Evolutionary conservation across 2,329 filamentous ascomycete genomes (phyloP).

Genomic region (Penicillium brasilianum): DNA sequence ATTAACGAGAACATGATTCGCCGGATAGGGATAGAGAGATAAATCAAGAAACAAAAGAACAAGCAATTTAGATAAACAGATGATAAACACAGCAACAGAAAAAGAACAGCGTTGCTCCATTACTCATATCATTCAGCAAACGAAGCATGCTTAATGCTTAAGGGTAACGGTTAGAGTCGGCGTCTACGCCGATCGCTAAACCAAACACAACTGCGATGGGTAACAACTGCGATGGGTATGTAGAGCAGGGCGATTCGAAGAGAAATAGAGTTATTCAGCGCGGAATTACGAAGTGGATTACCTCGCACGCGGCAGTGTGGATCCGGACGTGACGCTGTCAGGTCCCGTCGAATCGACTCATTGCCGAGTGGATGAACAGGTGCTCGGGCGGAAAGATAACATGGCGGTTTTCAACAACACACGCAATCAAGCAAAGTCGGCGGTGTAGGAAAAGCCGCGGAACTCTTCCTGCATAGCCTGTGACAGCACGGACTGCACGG

Average conservation of each 20-base stretch:
- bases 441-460: slow-evolving; percentile 96
- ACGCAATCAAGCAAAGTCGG: slow-evolving; percentile 73
- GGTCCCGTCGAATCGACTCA: slow-evolving; percentile 15
- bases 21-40: neutral
- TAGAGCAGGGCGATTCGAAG: slow-evolving; percentile 30
- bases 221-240: slow-evolving; percentile 34
- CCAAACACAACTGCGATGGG: slow-evolving; percentile 31
- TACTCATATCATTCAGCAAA: slow-evolving; percentile 30
- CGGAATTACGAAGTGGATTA: slow-evolving; percentile 16
- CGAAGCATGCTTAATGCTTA: slow-evolving; percentile 26
- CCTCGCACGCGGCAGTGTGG: slow-evolving; percentile 15
- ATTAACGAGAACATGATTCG: slow-evolving; percentile 13
- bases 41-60: slow-evolving; percentile 12
- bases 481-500: slow-evolving; percentile 94
- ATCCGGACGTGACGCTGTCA: slow-evolving; percentile 19
- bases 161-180: slow-evolving; percentile 18
- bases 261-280: slow-evolving; percentile 16
- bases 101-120: slow-evolving; percentile 25
- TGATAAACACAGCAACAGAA: slow-evolving; percentile 17
- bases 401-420: slow-evolving; percentile 14
- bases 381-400: slow-evolving; percentile 20
- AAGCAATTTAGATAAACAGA: slow-evolving; percentile 33
- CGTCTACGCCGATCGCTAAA: slow-evolving; percentile 26
- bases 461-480: slow-evolving; percentile 99
- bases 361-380: slow-evolving; percentile 12